phyloP scores from a whole-genome alignment of 345 rosid genomes.

The Lagerstroemia speciosa region DNA sequence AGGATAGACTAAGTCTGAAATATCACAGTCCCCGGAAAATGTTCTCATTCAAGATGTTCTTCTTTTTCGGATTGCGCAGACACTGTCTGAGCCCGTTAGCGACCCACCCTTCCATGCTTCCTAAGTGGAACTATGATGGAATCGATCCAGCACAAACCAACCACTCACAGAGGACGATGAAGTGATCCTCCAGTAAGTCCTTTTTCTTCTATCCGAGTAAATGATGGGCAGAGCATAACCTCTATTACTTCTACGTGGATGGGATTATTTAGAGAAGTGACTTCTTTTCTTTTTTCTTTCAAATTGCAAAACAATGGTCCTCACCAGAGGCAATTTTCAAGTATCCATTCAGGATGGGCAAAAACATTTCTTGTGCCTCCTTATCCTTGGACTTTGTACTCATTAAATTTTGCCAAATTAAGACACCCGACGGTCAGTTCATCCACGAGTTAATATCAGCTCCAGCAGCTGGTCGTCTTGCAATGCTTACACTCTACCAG shows the following conservation, averaged over 20 bases:
- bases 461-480: constrained; percentile 49
- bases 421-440: not conserved
- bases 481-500: constrained; percentile 58
- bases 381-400: not conserved
- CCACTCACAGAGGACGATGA: constrained; percentile 76
- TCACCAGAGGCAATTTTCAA: constrained; percentile 59
- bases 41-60: not conserved
- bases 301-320: constrained; percentile 28
- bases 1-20: not conserved
- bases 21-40: not conserved
- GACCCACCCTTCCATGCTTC: constrained; percentile 65
- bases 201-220: not conserved
- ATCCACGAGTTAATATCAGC: not conserved
- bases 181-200: constrained; percentile 59
- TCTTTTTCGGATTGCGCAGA: constrained; percentile 22
- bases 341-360: constrained; percentile 68
- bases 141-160: constrained; percentile 70
- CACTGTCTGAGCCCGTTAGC: constrained; percentile 40
- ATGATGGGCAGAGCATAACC: too few species aligned
- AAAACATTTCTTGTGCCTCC: constrained; percentile 55
- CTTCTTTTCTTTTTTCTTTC: not conserved
- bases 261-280: not conserved
- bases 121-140: constrained; percentile 84
- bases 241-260: not conserved
- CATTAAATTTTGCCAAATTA: too few species aligned